Conservation (phyloP, 1,284 basidiomycete species). For the Amylostereum areolatum region DNA sequence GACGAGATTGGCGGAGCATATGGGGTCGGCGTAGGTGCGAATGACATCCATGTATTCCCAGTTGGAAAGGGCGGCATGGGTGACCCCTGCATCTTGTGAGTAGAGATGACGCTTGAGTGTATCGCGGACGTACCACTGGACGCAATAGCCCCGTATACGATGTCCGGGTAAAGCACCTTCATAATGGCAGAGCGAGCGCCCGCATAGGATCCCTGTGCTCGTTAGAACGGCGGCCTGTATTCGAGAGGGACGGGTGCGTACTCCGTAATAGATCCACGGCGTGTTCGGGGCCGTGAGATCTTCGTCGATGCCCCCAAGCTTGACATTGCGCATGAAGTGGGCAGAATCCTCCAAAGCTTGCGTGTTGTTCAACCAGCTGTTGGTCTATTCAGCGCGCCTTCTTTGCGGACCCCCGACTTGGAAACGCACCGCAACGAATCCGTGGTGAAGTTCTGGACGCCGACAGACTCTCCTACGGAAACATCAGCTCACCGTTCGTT, state of each 20-base stretch:
- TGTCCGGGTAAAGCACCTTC: constrained; percentile 80
- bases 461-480: constrained; percentile 68
- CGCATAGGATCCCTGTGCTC: constrained; percentile 89
- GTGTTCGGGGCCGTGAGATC: constrained; percentile 63
- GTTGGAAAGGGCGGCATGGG: constrained; percentile 65
- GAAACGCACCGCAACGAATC: constrained; percentile 65
- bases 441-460: constrained; percentile 75
- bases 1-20: constrained; percentile 69
- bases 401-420: too few relatives aligned
- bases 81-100: constrained; percentile 45
- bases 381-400: too few relatives aligned
- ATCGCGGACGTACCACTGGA: constrained; percentile 60
- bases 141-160: constrained; percentile 89
- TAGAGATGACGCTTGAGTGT: not conserved
- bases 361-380: constrained; percentile 85
- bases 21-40: constrained; percentile 64
- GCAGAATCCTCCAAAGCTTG: constrained; percentile 92
- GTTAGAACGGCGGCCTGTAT: too few relatives aligned
- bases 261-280: constrained; percentile 95
- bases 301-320: constrained; percentile 68
- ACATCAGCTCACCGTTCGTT: constrained; percentile 1
- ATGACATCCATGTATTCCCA: constrained; percentile 91
- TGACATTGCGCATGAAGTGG: constrained; percentile 80
- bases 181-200: constrained; percentile 94
- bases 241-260: too few relatives aligned